phyloP scores from a whole-genome alignment of 2,329 filamentous ascomycete species.

The Lanzia echinophila region DNA sequence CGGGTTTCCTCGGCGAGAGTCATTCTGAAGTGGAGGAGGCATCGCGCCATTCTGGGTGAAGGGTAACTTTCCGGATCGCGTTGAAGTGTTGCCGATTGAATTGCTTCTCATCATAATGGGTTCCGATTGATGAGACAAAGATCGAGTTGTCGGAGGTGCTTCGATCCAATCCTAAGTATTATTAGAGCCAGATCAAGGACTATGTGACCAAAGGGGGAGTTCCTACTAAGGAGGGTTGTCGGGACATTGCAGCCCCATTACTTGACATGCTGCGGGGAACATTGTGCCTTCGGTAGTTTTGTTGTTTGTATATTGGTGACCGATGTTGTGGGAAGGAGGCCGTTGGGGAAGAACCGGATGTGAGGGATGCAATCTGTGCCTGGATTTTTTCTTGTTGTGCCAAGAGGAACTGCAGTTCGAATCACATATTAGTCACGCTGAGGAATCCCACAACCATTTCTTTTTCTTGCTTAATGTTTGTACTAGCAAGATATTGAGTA shows the following conservation, averaged over 20 bases:
- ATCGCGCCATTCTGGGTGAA: slow-evolving; percentile 23
- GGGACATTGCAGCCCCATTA: slow-evolving; percentile 24
- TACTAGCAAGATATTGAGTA: too few relatives aligned
- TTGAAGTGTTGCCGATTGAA: slow-evolving; percentile 24
- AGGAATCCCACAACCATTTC: too few relatives aligned
- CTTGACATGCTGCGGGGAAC: slow-evolving; percentile 27
- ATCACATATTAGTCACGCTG: too few relatives aligned
- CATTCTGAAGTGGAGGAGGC: slow-evolving; percentile 20
- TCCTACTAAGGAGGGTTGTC: slow-evolving; percentile 26
- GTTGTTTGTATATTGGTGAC: slow-evolving; percentile 26
- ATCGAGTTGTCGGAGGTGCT: slow-evolving; percentile 16
- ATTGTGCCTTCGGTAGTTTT: slow-evolving; percentile 20
- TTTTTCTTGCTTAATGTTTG: too few relatives aligned
- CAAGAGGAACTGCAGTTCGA: slow-evolving; percentile 22
- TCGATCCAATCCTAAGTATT: slow-evolving; percentile 24
- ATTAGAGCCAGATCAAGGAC: slow-evolving; percentile 20
- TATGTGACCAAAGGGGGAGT: slow-evolving; percentile 9
- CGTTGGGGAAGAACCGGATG: slow-evolving; percentile 8
- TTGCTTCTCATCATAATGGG: slow-evolving; percentile 25
- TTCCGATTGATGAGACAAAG: slow-evolving; percentile 26
- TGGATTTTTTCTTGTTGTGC: slow-evolving; percentile 23
- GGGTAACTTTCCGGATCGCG: slow-evolving; percentile 21
- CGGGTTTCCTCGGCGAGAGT: slow-evolving; percentile 20
- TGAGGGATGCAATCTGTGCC: slow-evolving; percentile 21
- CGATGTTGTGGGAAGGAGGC: slow-evolving; percentile 18